phyloP scores from a whole-genome alignment of 148 eudicot genomes.

The Selenicereus undatus region DNA sequence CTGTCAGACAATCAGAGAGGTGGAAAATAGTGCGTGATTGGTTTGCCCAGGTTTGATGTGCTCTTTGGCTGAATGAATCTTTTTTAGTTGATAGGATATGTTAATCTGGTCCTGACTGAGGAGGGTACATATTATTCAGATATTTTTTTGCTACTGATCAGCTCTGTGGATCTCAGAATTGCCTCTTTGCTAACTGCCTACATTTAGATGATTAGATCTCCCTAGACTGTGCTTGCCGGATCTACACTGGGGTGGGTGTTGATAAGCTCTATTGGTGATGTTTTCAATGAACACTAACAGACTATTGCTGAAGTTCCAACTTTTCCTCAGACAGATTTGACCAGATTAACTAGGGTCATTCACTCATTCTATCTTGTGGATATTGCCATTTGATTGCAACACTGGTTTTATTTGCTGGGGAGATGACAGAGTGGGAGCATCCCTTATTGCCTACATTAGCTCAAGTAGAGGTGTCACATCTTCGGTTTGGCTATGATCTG shows the following conservation, averaged over 20 bases:
- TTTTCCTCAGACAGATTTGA: too few species aligned
- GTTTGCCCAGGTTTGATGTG: too few species aligned
- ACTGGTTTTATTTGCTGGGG: neutral
- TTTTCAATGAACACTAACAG: neutral
- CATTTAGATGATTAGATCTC: too few species aligned
- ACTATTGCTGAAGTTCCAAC: too few species aligned
- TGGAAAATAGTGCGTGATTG: neutral
- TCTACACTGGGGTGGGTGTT: too few species aligned
- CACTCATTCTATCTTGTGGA: too few species aligned
- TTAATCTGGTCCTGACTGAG: neutral
- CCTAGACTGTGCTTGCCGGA: too few species aligned
- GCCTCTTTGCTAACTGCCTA: neutral
- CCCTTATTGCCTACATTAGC: neutral
- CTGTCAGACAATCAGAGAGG: neutral
- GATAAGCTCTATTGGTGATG: neutral
- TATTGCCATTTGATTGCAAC: neutral
- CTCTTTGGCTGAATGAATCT: neutral
- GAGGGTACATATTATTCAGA: neutral
- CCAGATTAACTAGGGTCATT: too few species aligned
- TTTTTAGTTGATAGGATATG: neutral
- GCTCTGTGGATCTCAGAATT: neutral
- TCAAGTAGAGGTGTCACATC: neutral
- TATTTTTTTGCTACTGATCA: neutral
- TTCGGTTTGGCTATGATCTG: neutral
- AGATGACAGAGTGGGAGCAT: neutral